A percentile compares a stretch with the other conserved stretches of the same genome.
phyloP scores from a whole-genome alignment of 2,329 filamentous ascomycete species.

The Nemania serpens region DNA sequence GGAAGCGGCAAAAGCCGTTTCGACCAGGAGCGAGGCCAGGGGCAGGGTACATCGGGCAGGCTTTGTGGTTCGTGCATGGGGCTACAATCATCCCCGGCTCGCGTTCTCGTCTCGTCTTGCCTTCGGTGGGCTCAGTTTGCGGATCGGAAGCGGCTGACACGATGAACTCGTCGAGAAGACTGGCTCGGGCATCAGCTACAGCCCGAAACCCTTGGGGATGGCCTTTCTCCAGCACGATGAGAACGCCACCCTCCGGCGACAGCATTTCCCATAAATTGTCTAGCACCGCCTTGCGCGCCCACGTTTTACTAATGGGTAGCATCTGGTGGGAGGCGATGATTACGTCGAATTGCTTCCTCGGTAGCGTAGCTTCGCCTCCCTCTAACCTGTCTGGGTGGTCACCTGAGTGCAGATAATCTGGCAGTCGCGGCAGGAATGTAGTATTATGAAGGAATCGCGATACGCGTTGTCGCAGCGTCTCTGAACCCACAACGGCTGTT shows the following conservation, averaged over 20 bases:
- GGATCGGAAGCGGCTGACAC: slow-evolving; percentile 40
- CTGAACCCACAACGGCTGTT: slow-evolving; percentile 79
- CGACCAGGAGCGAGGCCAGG: slow-evolving; percentile 73
- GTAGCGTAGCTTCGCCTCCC: slow-evolving; percentile 56
- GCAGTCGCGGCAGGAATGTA: slow-evolving; percentile 88
- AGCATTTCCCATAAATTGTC: slow-evolving; percentile 90
- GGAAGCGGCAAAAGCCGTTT: slow-evolving; percentile 90
- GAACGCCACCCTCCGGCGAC: slow-evolving; percentile 80
- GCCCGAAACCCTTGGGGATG: slow-evolving; percentile 91
- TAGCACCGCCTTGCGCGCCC: slow-evolving; percentile 75
- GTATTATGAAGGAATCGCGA: slow-evolving; percentile 83
- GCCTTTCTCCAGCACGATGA: slow-evolving; percentile 89
- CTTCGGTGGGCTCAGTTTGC: slow-evolving; percentile 48
- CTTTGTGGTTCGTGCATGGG: slow-evolving; percentile 85
- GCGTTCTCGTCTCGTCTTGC: slow-evolving; percentile 49
- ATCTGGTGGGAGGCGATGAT: slow-evolving; percentile 88
- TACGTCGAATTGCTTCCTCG: slow-evolving; percentile 82
- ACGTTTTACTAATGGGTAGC: slow-evolving; percentile 75
- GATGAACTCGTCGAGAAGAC: slow-evolving; percentile 73
- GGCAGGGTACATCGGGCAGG: slow-evolving; percentile 85
- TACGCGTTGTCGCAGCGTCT: slow-evolving; percentile 73
- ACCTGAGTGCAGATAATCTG: slow-evolving; percentile 75
- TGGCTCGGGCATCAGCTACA: slow-evolving; percentile 80
- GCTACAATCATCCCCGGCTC: slow-evolving; percentile 69
- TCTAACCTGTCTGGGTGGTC: slow-evolving; percentile 65